Evolutionary conservation across 2,329 filamentous ascomycete species (phyloP).

Genomic region (Phialophora macrospora): DNA sequence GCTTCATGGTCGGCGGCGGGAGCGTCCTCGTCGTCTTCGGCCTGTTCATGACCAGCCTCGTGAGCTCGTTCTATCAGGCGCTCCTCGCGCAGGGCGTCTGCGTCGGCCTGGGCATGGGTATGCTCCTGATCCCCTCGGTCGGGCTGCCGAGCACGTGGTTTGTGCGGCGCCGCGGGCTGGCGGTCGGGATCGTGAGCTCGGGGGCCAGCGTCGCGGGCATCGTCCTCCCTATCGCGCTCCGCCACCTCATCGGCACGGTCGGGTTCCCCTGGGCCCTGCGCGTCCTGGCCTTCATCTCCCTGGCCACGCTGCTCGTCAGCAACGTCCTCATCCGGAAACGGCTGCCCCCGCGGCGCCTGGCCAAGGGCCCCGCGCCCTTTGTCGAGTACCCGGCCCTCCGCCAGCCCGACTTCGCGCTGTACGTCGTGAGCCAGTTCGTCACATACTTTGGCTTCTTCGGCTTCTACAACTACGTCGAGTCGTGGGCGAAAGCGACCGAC

Average conservation of each 20-base stretch:
- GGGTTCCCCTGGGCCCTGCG: background rate
- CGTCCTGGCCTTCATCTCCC: background rate
- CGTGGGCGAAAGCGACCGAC: background rate
- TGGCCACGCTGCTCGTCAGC: background rate
- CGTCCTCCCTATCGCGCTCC: background rate
- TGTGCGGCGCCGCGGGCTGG: background rate
- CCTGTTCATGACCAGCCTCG: conserved; percentile 1
- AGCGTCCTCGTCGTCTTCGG: background rate
- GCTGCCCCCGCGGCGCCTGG: background rate
- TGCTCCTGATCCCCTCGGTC: background rate
- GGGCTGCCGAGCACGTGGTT: background rate
- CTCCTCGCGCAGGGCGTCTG: background rate
- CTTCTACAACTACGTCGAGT: background rate
- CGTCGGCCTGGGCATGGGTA: background rate
- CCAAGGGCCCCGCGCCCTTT: background rate
- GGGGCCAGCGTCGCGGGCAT: background rate
- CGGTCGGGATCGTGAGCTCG: background rate
- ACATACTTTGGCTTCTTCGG: background rate
- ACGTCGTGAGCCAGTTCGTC: background rate
- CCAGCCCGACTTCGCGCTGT: background rate
- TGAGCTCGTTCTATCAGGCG: background rate
- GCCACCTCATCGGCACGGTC: background rate
- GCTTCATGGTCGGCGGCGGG: background rate
- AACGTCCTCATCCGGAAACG: background rate
- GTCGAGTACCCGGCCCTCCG: background rate